Percentiles rank a stretch among this genome's conserved stretches.
Conservation (phyloP, 441 rosid genomes). For the Pelargonium cotyledonis region DNA sequence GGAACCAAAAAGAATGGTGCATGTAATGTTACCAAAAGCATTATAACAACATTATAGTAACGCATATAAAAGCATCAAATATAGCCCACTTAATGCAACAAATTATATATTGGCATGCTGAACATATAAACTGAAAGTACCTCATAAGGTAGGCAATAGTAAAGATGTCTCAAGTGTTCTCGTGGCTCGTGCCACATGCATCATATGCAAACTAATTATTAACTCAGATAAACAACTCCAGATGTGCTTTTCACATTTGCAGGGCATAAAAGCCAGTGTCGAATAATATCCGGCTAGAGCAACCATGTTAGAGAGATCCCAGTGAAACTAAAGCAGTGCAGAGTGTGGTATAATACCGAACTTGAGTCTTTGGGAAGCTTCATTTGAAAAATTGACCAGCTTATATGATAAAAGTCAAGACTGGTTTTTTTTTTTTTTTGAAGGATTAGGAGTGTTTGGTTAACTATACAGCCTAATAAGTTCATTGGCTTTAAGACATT, state of each 20-base stretch:
- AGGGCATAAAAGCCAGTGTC: not conserved
- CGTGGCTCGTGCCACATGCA: not conserved
- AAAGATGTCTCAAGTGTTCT: not conserved
- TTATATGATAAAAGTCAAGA: not conserved
- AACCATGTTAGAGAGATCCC: constrained; percentile 2
- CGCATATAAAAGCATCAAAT: not conserved
- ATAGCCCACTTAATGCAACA: not conserved
- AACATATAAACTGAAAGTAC: not conserved
- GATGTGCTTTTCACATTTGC: not conserved
- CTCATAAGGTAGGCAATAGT: not conserved
- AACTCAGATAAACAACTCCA: not conserved
- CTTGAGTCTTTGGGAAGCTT: not conserved
- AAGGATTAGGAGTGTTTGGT: not conserved
- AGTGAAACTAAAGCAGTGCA: not conserved
- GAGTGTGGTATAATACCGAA: not conserved
- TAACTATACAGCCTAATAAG: not conserved
- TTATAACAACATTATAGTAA: not conserved
- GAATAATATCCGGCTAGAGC: not conserved
- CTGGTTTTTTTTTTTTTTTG: too few species aligned
- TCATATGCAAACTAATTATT: not conserved
- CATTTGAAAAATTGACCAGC: not conserved
- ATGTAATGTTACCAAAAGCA: not conserved
- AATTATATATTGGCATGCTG: not conserved
- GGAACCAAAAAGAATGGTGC: not conserved
- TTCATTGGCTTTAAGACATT: not conserved